Evolutionary conservation across 2,329 filamentous ascomycete species (phyloP), one percentile per base, ranked within the genome.

Genomic region (Malbranchea zuffiana): DNA sequence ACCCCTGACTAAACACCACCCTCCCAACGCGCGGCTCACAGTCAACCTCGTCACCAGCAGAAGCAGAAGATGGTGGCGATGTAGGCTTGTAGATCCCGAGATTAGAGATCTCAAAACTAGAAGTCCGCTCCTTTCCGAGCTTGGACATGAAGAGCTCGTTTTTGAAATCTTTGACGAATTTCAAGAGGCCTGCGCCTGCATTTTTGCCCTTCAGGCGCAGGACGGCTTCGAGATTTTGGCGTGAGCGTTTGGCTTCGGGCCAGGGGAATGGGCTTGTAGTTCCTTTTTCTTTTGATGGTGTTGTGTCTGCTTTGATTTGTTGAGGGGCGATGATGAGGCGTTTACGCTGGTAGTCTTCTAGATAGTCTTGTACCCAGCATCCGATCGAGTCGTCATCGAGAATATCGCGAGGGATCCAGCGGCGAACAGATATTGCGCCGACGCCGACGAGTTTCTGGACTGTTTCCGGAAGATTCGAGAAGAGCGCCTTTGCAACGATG

Each of bases 41-140:
- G 3, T 44, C 8, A 10, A 41, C 42, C 11, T 24, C 32, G 5
- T 33, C 30, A 28, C 24, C 20, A 13, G 32, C 26, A 11, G 39
- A 38, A 2, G 33, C 26, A 11, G 13, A n/a, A 21, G 5, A 11
- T 23, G 6, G 10, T 3, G 5, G 12, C 18, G 29, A 17, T 3
- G 20, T 12, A n/a, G 19, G 6, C 10, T 45, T 46, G 30, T 62
- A 52, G 2, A 59, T 47, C 0, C 67, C 67, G 3, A 70, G 36
- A 46, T 68, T 70, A 0, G 66, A 68, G 5, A 70, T 39, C 43
- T 70, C 66, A 15, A 61, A 65, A 6, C 54, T 59, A 11, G 48
- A 45, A 1, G 46, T 49, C 2, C 67, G 51, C 3, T 53, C 45
- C 28, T 59, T 57, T 3, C 65, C 66, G 1, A 65, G 13, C 33